Evolutionary conservation across 1,284 basidiomycete genomes (phyloP).

Genomic region (Cutaneotrichosporon spelunceum): DNA sequence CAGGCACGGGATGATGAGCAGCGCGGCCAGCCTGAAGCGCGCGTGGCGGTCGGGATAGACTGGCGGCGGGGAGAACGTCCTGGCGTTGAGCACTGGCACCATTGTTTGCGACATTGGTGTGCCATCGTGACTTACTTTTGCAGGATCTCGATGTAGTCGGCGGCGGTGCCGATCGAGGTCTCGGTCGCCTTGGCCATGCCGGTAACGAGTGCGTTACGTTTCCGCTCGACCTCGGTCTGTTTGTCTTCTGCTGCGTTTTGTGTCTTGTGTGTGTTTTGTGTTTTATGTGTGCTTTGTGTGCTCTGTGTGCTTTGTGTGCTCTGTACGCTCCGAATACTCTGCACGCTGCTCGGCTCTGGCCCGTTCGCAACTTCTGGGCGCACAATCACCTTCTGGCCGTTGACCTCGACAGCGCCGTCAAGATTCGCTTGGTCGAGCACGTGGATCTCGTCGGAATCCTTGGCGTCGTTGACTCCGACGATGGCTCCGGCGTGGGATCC

Average conservation of each 20-base stretch:
- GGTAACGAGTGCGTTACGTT: conserved; percentile 50
- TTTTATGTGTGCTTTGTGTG: no score
- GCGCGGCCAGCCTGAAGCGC: conserved; percentile 50
- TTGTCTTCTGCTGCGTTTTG: neutral
- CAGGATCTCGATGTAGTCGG: conserved; percentile 50
- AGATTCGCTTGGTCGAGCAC: no score
- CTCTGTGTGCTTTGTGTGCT: no score
- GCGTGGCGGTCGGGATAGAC: conserved; percentile 50
- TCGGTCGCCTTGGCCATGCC: conserved; percentile 51
- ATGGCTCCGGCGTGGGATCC: conserved; percentile 10
- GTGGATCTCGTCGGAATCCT: conserved; percentile 1
- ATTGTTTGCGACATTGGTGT: neutral
- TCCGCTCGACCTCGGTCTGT: conserved; percentile 48
- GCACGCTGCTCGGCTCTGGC: no score
- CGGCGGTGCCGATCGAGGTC: conserved; percentile 47
- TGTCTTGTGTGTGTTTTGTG: conserved; percentile 14
- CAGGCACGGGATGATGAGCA: conserved; percentile 49
- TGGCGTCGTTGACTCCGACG: conserved; percentile 9
- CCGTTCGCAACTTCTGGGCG: no score
- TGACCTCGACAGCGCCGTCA: no score
- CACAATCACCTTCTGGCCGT: neutral
- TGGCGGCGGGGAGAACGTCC: conserved; percentile 48
- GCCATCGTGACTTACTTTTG: conserved; percentile 43
- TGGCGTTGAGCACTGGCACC: conserved; percentile 37
- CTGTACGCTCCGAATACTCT: no score